phyloP scores from a whole-genome alignment of 179 eudicot genomes.

The Patellifolia procumbens region DNA sequence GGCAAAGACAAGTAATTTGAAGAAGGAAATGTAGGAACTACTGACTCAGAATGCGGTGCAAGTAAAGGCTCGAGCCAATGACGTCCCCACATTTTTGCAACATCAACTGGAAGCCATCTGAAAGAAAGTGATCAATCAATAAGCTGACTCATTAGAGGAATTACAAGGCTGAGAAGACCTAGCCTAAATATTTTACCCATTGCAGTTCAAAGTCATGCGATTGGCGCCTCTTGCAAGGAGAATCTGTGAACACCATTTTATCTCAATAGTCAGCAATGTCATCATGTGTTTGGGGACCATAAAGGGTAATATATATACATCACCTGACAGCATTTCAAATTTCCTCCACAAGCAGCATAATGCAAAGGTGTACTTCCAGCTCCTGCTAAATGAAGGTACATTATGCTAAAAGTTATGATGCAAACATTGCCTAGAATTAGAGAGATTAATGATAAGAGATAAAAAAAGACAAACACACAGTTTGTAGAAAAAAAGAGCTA shows the following conservation, averaged over 20 bases:
- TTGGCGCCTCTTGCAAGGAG: conserved; percentile 87
- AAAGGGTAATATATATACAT: conserved; percentile 20
- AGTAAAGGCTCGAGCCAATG: conserved; percentile 92
- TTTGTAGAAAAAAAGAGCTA: conserved; percentile 7
- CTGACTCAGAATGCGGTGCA: conserved; percentile 62
- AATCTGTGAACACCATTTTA: conserved; percentile 51
- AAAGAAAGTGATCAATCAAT: conserved; percentile 21
- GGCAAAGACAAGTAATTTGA: conserved; percentile 83
- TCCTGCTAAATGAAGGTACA: conserved; percentile 42
- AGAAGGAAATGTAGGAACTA: conserved; percentile 66
- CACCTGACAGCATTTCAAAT: conserved; percentile 92
- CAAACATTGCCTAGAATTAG: not conserved
- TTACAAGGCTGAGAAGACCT: not conserved
- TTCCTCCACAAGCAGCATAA: conserved; percentile 98
- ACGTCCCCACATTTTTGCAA: conserved; percentile 96
- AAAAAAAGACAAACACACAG: not conserved
- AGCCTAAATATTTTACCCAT: conserved; percentile 55
- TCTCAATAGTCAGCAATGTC: conserved; percentile 13
- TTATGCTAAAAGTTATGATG: conserved; percentile 5
- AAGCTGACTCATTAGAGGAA: not conserved
- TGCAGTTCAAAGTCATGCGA: conserved; percentile 85
- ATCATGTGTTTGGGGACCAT: not conserved
- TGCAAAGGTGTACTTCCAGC: conserved; percentile 99
- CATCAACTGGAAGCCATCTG: conserved; percentile 96
- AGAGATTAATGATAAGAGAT: no score